phyloP scores from a whole-genome alignment of 164 flowering plant genomes.

The Litsea cubeba region DNA sequence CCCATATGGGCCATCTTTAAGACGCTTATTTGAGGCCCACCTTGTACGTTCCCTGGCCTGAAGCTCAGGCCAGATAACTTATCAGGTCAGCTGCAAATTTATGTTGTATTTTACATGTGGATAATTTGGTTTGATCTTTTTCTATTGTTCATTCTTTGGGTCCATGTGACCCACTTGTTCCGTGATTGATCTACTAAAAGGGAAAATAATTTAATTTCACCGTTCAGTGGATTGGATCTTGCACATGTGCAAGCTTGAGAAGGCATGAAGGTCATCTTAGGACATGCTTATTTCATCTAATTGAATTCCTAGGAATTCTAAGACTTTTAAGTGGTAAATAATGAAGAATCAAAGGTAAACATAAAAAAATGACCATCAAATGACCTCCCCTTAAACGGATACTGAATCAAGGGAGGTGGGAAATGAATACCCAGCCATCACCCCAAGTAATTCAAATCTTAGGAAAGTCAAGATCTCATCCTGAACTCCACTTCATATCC shows the following conservation, averaged over 20 bases:
- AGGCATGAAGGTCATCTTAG: no score
- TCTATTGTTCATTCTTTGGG: neutral
- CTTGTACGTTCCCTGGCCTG: neutral
- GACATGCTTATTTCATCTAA: no score
- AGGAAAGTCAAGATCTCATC: no score
- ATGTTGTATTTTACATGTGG: neutral
- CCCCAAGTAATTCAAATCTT: no score
- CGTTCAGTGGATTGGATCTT: neutral
- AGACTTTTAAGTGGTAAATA: no score
- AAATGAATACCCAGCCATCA: no score
- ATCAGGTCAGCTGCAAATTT: neutral
- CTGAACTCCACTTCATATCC: no score
- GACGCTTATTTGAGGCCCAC: neutral
- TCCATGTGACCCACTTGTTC: neutral
- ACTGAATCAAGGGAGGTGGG: no score
- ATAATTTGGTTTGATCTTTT: neutral
- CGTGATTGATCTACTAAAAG: neutral
- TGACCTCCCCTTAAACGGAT: no score
- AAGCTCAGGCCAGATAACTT: neutral
- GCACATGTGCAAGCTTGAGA: neutral
- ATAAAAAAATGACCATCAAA: no score
- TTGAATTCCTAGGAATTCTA: no score
- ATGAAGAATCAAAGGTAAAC: no score
- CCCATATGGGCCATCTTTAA: neutral
- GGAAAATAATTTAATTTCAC: neutral